phyloP scores from a whole-genome alignment of 805 yeast genomes.

The Kodamaea jinghongensis region DNA sequence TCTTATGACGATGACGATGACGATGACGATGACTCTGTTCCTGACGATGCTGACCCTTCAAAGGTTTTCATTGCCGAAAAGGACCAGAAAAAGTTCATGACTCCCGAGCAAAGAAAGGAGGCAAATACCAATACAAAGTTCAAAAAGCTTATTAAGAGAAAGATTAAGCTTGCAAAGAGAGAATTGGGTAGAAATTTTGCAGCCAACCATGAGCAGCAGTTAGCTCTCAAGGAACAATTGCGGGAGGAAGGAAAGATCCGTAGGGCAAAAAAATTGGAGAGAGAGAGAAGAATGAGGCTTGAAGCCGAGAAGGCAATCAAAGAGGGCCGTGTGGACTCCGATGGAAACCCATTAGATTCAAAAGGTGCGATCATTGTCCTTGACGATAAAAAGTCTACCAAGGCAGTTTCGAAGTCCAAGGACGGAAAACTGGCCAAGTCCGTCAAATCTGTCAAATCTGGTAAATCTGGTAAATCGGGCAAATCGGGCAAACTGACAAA shows the following conservation, averaged over 20 bases:
- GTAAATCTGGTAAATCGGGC: neutral
- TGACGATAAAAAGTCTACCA: neutral
- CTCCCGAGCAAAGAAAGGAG: constrained; percentile 4
- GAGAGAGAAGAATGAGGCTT: constrained; percentile 5
- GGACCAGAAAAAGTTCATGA: constrained; percentile 6
- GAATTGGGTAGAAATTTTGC: constrained; percentile 19
- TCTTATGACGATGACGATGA: constrained; percentile 7
- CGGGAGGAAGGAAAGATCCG: constrained; percentile 6
- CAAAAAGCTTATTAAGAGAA: constrained; percentile 14
- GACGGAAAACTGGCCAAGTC: neutral
- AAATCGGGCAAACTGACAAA: neutral
- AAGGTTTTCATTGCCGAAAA: constrained; percentile 6
- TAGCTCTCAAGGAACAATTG: constrained; percentile 6
- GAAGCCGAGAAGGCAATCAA: constrained; percentile 7
- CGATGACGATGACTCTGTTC: constrained; percentile 2
- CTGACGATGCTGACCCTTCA: constrained; percentile 1
- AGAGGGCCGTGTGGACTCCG: neutral
- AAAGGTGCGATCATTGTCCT: no score
- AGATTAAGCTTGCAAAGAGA: constrained; percentile 22
- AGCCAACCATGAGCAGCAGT: constrained; percentile 12
- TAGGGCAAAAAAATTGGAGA: neutral
- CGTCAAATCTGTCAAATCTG: constrained; percentile 1
- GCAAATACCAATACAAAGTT: constrained; percentile 13
- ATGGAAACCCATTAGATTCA: no score
- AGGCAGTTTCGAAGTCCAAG: no score